phyloP scores from a whole-genome alignment of 2,329 filamentous ascomycete species.

The Ceratocystiopsis sp. region DNA sequence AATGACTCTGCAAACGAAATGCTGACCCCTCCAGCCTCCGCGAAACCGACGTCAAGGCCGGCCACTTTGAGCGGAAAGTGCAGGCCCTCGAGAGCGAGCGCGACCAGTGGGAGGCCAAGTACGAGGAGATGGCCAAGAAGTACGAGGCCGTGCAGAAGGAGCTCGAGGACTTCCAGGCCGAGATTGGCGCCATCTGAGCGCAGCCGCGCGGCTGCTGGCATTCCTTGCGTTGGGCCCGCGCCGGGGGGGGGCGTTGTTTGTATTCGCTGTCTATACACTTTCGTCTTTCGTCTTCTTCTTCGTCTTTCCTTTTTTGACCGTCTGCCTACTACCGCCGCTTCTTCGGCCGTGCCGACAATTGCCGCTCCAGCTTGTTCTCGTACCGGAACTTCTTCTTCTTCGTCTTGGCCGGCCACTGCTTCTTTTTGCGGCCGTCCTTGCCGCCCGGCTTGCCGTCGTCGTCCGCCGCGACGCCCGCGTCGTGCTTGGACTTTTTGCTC shows the following conservation, averaged over 20 bases:
- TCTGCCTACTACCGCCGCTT: constrained; percentile 28
- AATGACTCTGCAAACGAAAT: no score
- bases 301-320: neutral
- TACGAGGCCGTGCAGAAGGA: constrained; percentile 72
- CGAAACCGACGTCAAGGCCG: constrained; percentile 97
- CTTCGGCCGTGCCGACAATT: constrained; percentile 52
- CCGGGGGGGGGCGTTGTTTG: no score
- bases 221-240: neutral
- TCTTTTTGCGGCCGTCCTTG: constrained; percentile 26
- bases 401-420: constrained; percentile 38
- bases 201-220: neutral
- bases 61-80: constrained; percentile 98
- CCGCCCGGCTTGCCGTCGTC: constrained; percentile 15
- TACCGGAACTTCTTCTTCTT: constrained; percentile 90
- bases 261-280: neutral
- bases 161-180: constrained; percentile 72
- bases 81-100: constrained; percentile 84
- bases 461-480: constrained; percentile 14
- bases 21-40: constrained; percentile 52
- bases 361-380: constrained; percentile 72
- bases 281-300: neutral
- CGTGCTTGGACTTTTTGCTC: constrained; percentile 16
- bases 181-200: constrained; percentile 81
- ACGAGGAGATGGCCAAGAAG: constrained; percentile 94
- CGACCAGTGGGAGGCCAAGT: constrained; percentile 93